phyloP scores from a whole-genome alignment of 768 basidiomycete species.

The Xerocomellus dryophilus region DNA sequence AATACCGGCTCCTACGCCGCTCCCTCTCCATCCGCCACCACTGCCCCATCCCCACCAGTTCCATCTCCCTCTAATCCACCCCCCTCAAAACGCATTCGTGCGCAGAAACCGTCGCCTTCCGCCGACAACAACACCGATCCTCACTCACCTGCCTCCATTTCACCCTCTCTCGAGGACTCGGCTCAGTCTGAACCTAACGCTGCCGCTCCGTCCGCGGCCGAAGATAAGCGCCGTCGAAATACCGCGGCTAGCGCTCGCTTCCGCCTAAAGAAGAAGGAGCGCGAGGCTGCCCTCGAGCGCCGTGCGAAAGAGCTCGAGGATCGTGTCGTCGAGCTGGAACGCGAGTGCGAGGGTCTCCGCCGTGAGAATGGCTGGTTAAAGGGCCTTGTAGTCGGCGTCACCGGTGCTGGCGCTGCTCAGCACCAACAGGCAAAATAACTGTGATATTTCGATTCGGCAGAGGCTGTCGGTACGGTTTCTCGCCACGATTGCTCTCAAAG shows the following conservation, averaged over 20 bases:
- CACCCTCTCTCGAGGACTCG: slow-evolving; percentile 29
- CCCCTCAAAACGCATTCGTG: slow-evolving; percentile 51
- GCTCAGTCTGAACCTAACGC: slow-evolving; percentile 9
- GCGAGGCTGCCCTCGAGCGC: slow-evolving; percentile 84
- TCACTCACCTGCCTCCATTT: slow-evolving; percentile 26
- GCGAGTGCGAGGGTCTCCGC: slow-evolving; percentile 84
- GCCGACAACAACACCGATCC: slow-evolving; percentile 9
- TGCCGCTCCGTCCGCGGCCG: slow-evolving; percentile 49
- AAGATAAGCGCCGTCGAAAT: slow-evolving; percentile 92
- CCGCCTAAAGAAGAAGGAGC: slow-evolving; percentile 93
- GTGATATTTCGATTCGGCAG: neutral
- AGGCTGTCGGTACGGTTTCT: neutral
- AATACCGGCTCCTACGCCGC: slow-evolving; percentile 26
- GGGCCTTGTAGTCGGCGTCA: slow-evolving; percentile 84
- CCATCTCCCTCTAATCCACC: slow-evolving; percentile 18
- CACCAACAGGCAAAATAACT: slow-evolving; percentile 27
- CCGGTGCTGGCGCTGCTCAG: slow-evolving; percentile 55
- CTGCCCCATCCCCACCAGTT: slow-evolving; percentile 15
- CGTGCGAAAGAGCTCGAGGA: slow-evolving; percentile 82
- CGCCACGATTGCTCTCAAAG: neutral
- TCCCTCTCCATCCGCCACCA: slow-evolving; percentile 13
- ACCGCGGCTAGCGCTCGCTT: slow-evolving; percentile 93
- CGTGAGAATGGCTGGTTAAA: slow-evolving; percentile 93
- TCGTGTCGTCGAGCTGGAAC: slow-evolving; percentile 77
- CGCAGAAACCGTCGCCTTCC: slow-evolving; percentile 48